Evolutionary conservation across 306 rosid species (phyloP), one percentile per base, ranked within the genome.

Genomic region (Corylus avellana): DNA sequence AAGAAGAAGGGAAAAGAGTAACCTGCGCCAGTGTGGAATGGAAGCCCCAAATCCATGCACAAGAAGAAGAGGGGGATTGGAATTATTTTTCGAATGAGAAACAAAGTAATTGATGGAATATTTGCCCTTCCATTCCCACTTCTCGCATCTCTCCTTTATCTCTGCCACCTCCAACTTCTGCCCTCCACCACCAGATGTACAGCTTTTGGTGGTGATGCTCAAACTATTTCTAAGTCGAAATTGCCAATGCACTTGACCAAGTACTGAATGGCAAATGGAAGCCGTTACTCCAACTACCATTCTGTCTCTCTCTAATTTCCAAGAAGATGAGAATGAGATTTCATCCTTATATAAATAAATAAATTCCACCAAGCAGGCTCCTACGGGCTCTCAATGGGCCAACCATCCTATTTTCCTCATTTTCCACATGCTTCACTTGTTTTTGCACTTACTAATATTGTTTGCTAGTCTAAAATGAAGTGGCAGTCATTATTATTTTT

Each of bases 41-140:
- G 98, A 94, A 55, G 98, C 98, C 80, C 98, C 98, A 48, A 94
- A 94, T 59, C 98, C 98, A 83, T 92, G 98, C 63, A 94, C 92
- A 76, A 94, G 94, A 78, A 94, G 93, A 35, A 92, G 7, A 81
- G 97, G 89, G 79, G 94, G 86, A 12, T 73, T 77, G 37, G 76
- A 56, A 57, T 73, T 83, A 57, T 76, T 83, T 17, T 32, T 83
- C 13, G 83, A 72, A 62, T 84, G 74, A 44, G 87, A 92, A 82
- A 91, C 93, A 42, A 84, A 87, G 87, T 92, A 94, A 55, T 84
- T 88, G 68, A 94, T 91, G 7, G 90, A 84, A 77, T 87, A 91
- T 25, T 82, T 84, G 46, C 87, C 92, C 90, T 88, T 92, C 97
- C 97, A 94, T 17, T 81, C 79, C 98, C 98, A 94, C 74, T 79